A percentile compares a stretch with the other conserved stretches of the same genome.
Evolutionary conservation across 1,139 yeast genomes (phyloP).

Genomic region (Hansenula sp.): DNA sequence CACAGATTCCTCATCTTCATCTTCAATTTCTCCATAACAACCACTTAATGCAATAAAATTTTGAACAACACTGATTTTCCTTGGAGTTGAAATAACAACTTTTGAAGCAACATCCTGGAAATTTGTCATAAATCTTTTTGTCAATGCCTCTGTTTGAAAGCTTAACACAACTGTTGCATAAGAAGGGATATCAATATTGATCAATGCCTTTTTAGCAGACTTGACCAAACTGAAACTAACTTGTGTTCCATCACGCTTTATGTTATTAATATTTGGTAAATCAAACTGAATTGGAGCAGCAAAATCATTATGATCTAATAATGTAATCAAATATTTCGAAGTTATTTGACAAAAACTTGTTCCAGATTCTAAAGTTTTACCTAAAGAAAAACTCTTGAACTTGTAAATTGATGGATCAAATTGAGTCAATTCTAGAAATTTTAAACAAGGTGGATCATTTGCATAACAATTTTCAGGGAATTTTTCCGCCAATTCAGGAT

Average conservation of each 20-base stretch:
- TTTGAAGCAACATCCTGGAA: constrained; percentile 15
- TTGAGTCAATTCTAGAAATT: constrained; percentile 8
- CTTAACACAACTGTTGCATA: not conserved
- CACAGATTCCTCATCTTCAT: constrained; percentile 6
- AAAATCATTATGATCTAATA: constrained; percentile 12
- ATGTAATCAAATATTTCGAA: constrained; percentile 6
- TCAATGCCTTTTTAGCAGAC: constrained; percentile 11
- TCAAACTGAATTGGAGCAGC: constrained; percentile 18
- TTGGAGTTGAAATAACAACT: constrained; percentile 13
- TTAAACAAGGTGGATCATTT: constrained; percentile 13
- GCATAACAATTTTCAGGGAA: constrained; percentile 14
- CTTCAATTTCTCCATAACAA: constrained; percentile 14
- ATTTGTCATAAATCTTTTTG: constrained; percentile 6
- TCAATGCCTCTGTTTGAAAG: constrained; percentile 21
- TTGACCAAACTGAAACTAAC: constrained; percentile 6
- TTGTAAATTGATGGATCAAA: constrained; percentile 5
- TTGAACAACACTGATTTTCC: constrained; percentile 21
- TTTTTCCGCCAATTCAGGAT: not conserved
- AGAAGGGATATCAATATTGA: constrained; percentile 1
- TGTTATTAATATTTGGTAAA: constrained; percentile 4
- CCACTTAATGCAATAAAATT: constrained; percentile 25
- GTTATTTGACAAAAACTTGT: constrained; percentile 13
- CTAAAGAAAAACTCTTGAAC: constrained; percentile 7
- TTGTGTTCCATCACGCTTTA: not conserved
- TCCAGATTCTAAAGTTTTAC: constrained; percentile 4